Evolutionary conservation across 2,329 filamentous ascomycete genomes (phyloP), one percentile per base, ranked within the genome.

Genomic region (Xylaria sp.): DNA sequence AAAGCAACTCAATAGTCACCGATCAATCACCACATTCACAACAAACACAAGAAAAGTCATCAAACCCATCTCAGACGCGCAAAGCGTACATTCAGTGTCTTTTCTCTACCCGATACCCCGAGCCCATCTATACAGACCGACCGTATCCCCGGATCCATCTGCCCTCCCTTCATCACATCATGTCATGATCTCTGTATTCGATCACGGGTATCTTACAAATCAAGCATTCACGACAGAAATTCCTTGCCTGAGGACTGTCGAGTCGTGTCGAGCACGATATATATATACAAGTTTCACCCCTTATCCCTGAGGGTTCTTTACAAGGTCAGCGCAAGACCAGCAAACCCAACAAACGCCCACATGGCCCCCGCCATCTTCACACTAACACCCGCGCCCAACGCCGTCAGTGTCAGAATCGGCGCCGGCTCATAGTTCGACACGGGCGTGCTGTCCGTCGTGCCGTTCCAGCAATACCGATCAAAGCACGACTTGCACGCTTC

Each of bases 401-500:
- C 5, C 10, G 5, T n/a, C 13, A 13, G n/a, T 3, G 63, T 30
- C 11, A 71, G 49, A 44, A 65, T 62, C 3, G 67, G 61, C 52
- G 60, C 55, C 0, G 82, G 81, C 19, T 77, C 71, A 60, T 80
- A 84, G 0, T 64, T 66, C 3, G 47, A 44, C 11, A 61, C 60
- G 1, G 68, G 62, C 0, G 73, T 67, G 54, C 66, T 71, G 54
- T 76, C 71, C 0, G 61, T 68, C 1, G 83, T 90, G n/a, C 94
- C 94, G 72, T 97, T 84, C 94, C 94, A 99, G 82, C 94, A 99
- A 77, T 97, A 97, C 18, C 78, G 75, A 10, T 78, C 66, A 74
- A 97, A 97, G 77, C 94, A 99, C 54, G 80, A 69, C 49, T 76
- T 79, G 77, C 94, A 99, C 8, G 83, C 84, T 0, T 82, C 79